Percentiles rank a stretch among this genome's conserved stretches.
Conservation (phyloP, 2,329 filamentous ascomycete species). For the Trichoderma oligosporum region DNA sequence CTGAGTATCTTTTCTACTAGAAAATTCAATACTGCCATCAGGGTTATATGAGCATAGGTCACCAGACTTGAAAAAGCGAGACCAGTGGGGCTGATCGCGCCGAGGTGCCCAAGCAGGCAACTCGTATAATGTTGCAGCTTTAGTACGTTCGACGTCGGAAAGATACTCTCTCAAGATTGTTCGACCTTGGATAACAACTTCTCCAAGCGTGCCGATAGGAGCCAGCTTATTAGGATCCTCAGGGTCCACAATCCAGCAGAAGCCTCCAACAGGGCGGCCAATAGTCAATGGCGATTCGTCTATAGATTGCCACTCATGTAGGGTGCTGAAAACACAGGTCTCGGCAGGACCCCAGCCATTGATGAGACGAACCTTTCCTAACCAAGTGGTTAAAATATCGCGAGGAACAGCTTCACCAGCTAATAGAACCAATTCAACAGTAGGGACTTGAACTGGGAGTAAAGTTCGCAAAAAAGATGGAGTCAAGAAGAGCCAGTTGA, state of each 20-base stretch:
- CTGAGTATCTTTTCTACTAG: conserved; percentile 53
- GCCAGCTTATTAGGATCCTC: conserved; percentile 23
- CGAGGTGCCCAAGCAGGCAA: conserved; percentile 6
- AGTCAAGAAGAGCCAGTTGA: conserved; percentile 9
- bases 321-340: conserved; percentile 29
- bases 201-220: conserved; percentile 28
- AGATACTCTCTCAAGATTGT: conserved; percentile 48
- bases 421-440: neutral
- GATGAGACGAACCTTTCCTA: conserved; percentile 31
- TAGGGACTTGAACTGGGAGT: conserved; percentile 1
- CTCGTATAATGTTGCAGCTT: conserved; percentile 38
- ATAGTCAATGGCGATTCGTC: conserved; percentile 11
- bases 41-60: conserved; percentile 42
- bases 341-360: conserved; percentile 44
- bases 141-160: conserved; percentile 37
- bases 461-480: conserved; percentile 12
- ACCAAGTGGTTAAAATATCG: conserved; percentile 7
- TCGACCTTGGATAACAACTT: conserved; percentile 39
- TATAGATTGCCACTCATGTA: neutral
- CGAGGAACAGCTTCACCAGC: conserved; percentile 17
- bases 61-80: conserved; percentile 41
- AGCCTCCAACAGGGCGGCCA: conserved; percentile 14
- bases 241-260: conserved; percentile 25
- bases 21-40: conserved; percentile 39
- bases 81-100: conserved; percentile 18